Evolutionary conservation across 2,329 filamentous ascomycete species (phyloP), one percentile per base, ranked within the genome.

Genomic region (Colletotrichum sp.): DNA sequence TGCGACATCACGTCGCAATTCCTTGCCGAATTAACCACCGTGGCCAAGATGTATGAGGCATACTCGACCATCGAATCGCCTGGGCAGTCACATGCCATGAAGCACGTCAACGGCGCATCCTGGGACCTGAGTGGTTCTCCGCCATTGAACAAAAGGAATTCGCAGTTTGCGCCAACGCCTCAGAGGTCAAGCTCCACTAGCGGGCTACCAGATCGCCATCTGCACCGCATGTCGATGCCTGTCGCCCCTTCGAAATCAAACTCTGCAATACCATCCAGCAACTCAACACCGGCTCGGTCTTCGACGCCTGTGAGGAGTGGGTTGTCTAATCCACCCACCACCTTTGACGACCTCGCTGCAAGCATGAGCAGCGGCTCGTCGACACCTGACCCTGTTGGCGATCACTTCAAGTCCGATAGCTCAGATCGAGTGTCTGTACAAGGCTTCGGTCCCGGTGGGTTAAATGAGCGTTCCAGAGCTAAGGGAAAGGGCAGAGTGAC

Each of bases 221-320:
- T 92, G 60, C 88, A 91, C 75, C 93, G 95, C 77, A 96, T 96
- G 94, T 96, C 95, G 2, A 94, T 96, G 93, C 95, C 94, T 82
- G 92, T 95, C 16, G 90, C 91, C 24, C 88, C 91, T 79, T 85
- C 90, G 82, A 84, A 88, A 81, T 44, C 62, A 18, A 81, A 84
- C 69, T 78, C 87, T 73, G 85, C 83, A 7, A 86, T 88, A 60
- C 86, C 84, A 3, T 88, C 88, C 0, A 86, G 81, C 76, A 87
- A 82, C 67, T 87, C 89, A 6, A 88, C 87, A 0, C 88, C 89
- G 3, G 85, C 83, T 1, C 84, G 90, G 12, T 88, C 90, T 3
- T 88, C 90, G 1, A 90, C 90, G 0, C 89, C 90, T 0, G 85
- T 87, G 64, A 87, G 87, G 49, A 89, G 88, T 68, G 87, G 86